phyloP scores from a whole-genome alignment of 2,329 filamentous ascomycete species.

The Aspergillus eucalypticola region DNA sequence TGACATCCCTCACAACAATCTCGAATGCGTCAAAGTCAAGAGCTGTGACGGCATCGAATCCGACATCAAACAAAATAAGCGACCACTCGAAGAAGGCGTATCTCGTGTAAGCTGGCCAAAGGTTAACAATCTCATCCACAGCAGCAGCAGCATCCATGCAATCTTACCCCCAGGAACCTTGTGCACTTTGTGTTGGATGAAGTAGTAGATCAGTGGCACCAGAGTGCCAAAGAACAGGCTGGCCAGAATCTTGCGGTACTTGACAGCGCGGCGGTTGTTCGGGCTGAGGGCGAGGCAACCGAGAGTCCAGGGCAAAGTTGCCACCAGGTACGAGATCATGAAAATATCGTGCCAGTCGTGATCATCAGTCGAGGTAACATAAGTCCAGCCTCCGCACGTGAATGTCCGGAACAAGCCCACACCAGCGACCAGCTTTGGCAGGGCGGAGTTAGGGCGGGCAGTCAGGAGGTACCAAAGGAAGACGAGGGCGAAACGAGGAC shows the following conservation, averaged over 20 bases:
- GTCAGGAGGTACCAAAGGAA: slow-evolving; percentile 91
- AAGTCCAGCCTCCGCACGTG: slow-evolving; percentile 97
- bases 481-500: slow-evolving; percentile 87
- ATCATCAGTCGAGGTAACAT: slow-evolving; percentile 96
- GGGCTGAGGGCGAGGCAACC: slow-evolving; percentile 89
- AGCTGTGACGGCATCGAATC: slow-evolving; percentile 91
- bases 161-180: slow-evolving; percentile 82
- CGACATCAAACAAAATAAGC: slow-evolving; percentile 90
- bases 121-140: slow-evolving; percentile 8
- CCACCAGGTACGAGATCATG: slow-evolving; percentile 97
- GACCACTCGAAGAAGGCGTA: slow-evolving; percentile 99
- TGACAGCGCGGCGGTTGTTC: slow-evolving; percentile 76
- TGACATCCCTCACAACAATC: slow-evolving; percentile 82
- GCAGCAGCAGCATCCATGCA: background rate
- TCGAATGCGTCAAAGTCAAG: slow-evolving; percentile 90
- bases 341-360: slow-evolving; percentile 99
- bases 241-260: slow-evolving; percentile 84
- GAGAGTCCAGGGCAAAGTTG: slow-evolving; percentile 91
- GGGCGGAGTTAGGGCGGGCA: slow-evolving; percentile 67
- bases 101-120: slow-evolving; percentile 77
- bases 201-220: slow-evolving; percentile 90
- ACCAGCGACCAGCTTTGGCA: slow-evolving; percentile 78
- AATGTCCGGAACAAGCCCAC: slow-evolving; percentile 85
- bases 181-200: slow-evolving; percentile 98
- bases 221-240: slow-evolving; percentile 86